phyloP scores from a whole-genome alignment of 192 early-diverging fungal species.

The Helicostylum pulchrum region DNA sequence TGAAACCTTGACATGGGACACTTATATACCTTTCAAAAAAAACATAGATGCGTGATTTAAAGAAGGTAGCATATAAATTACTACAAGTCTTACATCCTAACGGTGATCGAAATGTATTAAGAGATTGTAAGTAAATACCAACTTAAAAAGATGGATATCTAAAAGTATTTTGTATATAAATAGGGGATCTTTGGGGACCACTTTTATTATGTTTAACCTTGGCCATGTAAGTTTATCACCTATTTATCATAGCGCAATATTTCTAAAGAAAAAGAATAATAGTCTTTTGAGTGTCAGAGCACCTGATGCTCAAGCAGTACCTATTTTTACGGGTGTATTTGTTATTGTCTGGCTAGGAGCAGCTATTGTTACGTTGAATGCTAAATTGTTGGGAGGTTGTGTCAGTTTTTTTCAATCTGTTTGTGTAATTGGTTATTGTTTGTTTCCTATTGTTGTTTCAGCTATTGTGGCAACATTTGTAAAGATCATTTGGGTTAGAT shows the following conservation, averaged over 20 bases:
- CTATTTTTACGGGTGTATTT: constrained; percentile 89
- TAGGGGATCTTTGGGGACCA: constrained; percentile 97
- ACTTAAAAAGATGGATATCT: not conserved
- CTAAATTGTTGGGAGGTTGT: constrained; percentile 88
- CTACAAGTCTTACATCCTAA: constrained; percentile 69
- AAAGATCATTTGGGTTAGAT: constrained; percentile 60
- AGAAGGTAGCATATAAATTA: constrained; percentile 67
- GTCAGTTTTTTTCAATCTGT: constrained; percentile 97
- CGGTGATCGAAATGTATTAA: constrained; percentile 60
- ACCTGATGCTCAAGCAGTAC: constrained; percentile 73
- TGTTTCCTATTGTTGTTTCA: constrained; percentile 86
- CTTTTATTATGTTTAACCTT: constrained; percentile 88
- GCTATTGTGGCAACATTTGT: constrained; percentile 71
- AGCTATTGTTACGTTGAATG: constrained; percentile 91
- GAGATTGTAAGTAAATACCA: constrained; percentile 58
- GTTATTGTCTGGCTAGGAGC: constrained; percentile 92
- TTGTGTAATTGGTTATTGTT: constrained; percentile 95
- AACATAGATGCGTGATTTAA: constrained; percentile 65
- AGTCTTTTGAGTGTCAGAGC: constrained; percentile 75
- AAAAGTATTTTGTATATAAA: constrained; percentile 35
- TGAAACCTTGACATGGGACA: too few relatives aligned
- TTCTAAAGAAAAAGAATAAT: not conserved
- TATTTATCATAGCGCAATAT: too few relatives aligned
- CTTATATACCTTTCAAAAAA: too few relatives aligned
- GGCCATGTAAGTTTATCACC: constrained; percentile 50